A percentile compares a stretch with the other conserved stretches of the same genome.
Evolutionary conservation across 2,329 filamentous ascomycete species (phyloP).

Genomic region (Cladosporium sp.): DNA sequence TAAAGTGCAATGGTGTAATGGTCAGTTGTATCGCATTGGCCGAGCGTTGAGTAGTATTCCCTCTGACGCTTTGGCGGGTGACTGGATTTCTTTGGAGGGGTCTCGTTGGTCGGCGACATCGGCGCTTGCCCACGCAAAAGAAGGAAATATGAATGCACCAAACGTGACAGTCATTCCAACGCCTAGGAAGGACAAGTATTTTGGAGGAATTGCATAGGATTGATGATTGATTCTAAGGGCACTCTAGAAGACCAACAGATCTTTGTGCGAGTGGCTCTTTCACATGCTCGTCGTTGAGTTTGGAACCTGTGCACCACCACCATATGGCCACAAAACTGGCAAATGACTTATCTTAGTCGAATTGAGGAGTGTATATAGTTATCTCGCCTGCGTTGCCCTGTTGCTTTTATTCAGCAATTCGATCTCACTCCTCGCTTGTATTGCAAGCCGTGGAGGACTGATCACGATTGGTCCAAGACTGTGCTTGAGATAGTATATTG

Average conservation of each 20-base stretch:
- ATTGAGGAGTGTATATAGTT: not conserved
- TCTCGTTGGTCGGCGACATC: not conserved
- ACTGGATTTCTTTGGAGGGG: constrained; percentile 13
- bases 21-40: not conserved
- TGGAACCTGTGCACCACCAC: not conserved
- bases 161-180: not conserved
- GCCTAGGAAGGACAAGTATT: not conserved
- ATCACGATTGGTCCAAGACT: not conserved
- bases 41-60: constrained; percentile 5
- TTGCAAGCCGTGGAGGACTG: not conserved
- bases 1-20: not conserved
- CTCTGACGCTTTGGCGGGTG: constrained; percentile 7
- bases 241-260: not conserved
- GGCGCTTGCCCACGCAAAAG: not conserved
- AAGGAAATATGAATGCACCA: not conserved
- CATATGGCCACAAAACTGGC: not conserved
- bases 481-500: not conserved
- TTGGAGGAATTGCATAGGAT: not conserved
- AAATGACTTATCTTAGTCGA: not conserved
- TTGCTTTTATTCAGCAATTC: not conserved
- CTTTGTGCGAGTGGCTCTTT: too few relatives aligned
- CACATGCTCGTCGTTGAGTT: too few relatives aligned
- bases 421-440: not conserved
- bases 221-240: not conserved
- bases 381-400: not conserved